A percentile compares a stretch with the other conserved stretches of the same genome.
Evolutionary conservation across 202 grass and related monocot species (phyloP).

Genomic region (Dendrocalamus latiflorus): DNA sequence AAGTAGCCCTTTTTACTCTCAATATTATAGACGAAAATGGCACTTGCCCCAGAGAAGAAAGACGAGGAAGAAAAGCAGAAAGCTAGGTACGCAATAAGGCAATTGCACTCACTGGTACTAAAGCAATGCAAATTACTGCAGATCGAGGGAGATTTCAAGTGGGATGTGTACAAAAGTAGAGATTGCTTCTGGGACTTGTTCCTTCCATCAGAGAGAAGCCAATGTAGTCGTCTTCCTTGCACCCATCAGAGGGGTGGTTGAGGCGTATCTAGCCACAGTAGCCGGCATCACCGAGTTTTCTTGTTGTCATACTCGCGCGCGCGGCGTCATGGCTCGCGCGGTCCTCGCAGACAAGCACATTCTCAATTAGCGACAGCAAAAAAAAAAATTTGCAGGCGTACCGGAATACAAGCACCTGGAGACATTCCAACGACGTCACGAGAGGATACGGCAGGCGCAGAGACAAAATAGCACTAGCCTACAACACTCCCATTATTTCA

Average conservation of each 20-base stretch:
- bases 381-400: neutral
- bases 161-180: neutral
- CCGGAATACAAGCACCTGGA: neutral
- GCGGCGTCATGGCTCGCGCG: neutral
- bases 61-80: no score
- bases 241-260: neutral
- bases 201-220: neutral
- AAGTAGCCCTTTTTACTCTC: no score
- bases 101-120: no score
- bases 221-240: neutral
- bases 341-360: neutral
- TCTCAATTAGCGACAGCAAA: neutral
- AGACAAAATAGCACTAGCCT: neutral
- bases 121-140: no score
- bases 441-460: neutral
- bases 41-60: no score
- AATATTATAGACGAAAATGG: no score
- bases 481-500: neutral
- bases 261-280: conserved; percentile 1
- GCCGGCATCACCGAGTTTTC: neutral
- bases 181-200: neutral
- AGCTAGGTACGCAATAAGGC: no score
- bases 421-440: neutral
- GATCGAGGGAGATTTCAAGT: no score
- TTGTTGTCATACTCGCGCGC: neutral